These are phyloP conservation scores for Medicago truncatula DNA, from an alignment of 306 rosid genomes.

Conservation along the genomic window MtrunA17r5.0-ANR NC_053044.1:24977501-24978000, in stretches of 20 bases:
- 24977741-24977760: too few species aligned
- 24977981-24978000: background rate
- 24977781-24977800: background rate
- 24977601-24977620: constrained; percentile 43
- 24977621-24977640: constrained; percentile 43
- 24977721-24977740: background rate
- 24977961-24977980: too few species aligned
- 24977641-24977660: constrained; percentile 54
- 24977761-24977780: background rate
- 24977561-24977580: constrained; percentile 48
- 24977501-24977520: constrained; percentile 41
- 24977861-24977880: background rate
- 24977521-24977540: constrained; percentile 34
- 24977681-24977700: background rate
- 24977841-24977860: background rate
- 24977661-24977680: constrained; percentile 22
- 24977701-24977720: background rate
- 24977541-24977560: constrained; percentile 29
- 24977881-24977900: background rate
- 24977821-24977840: background rate
- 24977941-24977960: background rate
- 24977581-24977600: constrained; percentile 47
- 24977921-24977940: background rate
- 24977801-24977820: background rate
- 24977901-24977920: background rate